Percentiles rank a stretch among this genome's conserved stretches.
Evolutionary conservation across 2,329 filamentous ascomycete genomes (phyloP).

Genomic region (Aspergillus versicolor): DNA sequence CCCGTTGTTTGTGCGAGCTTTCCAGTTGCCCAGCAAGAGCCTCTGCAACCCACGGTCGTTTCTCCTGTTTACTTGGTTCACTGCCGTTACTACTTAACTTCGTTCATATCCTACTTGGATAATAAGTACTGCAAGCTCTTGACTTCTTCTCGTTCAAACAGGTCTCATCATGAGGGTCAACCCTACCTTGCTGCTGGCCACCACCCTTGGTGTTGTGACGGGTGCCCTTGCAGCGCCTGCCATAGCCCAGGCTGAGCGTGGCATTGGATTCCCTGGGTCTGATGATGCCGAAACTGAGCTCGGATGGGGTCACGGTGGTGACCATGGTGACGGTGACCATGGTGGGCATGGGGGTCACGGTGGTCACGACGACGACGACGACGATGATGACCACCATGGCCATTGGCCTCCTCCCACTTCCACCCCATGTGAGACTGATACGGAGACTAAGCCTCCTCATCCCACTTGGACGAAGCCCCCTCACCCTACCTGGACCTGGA

Average conservation of each 20-base stretch:
- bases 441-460: neutral
- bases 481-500: neutral
- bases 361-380: too few species aligned
- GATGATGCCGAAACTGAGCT: neutral
- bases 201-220: constrained; percentile 6
- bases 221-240: constrained; percentile 11
- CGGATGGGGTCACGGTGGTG: neutral
- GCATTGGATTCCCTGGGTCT: neutral
- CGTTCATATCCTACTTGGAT: neutral
- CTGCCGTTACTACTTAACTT: neutral
- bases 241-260: constrained; percentile 5
- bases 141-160: constrained; percentile 5
- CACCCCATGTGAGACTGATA: constrained; percentile 7
- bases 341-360: neutral
- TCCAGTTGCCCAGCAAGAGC: neutral
- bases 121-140: constrained; percentile 4
- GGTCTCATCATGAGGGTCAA: constrained; percentile 8
- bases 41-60: constrained; percentile 11
- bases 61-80: constrained; percentile 3
- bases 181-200: constrained; percentile 7
- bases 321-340: neutral
- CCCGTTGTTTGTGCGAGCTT: neutral
- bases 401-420: neutral
- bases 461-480: neutral
- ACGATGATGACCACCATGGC: neutral